Evolutionary conservation across 2,329 filamentous ascomycete genomes (phyloP), one percentile per base, ranked within the genome.

Genomic region (Dothideomycetes sp.): DNA sequence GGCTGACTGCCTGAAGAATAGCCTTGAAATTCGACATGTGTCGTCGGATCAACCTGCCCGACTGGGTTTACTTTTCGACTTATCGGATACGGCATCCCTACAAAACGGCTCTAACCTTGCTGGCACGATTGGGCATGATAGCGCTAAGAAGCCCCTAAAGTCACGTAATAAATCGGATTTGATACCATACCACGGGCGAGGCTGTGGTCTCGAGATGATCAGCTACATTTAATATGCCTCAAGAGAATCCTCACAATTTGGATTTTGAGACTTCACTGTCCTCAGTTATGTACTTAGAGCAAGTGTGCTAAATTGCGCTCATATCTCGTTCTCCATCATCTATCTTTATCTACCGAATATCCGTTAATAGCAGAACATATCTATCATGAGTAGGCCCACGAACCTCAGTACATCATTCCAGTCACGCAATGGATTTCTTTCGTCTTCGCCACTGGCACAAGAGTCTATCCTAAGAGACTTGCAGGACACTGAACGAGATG

Each of bases 401-500:
- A 34, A 25, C 10, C 39, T 39, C 17, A 34, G 33, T 20, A 41
- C 30, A 12, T 41, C 40, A 16, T 17, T 33, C 13, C 35, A 23
- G 15, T 44, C 39, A 12, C 33, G 29, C 15, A 39, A 31, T 19
- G 41, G 40, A 28, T 45, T 45, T 22, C 40, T 48, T 8, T 45
- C 46, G 4, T 40, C 43, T 20, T 45, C 46, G 15, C 46, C 46
- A 5, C 48, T 58, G 27, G 55, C 54, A 6, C 53, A 59, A 44
- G 51, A 56, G 33, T 55, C 55, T 10, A 57, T 60, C 13, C 44
- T 51, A 10, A 46, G 49, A 33, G 57, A 60, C 35, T 32, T 57
- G 15, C 49, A 53, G 33, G 56, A 54, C 13, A 48, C 41, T 6
- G 48, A 49, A 19, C 25, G 4, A 45, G 37, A 51, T n/a, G 46